Base-by-base conservation (phyloP, 441 rosid genomes). In the Gossypium trilobum region DNA sequence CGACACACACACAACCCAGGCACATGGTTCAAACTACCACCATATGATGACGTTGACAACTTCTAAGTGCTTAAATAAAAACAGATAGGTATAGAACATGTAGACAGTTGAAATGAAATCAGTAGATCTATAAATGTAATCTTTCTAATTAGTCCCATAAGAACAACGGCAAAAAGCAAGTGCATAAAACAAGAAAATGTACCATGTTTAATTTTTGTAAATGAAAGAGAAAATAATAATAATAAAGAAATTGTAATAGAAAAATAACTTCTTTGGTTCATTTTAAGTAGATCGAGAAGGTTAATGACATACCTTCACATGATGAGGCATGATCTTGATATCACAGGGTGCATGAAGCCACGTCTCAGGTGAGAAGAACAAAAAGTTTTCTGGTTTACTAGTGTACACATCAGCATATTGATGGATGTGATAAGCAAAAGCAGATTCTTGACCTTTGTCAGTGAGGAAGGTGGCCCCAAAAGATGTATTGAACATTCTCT, bases 241-340 rank as follows among this genome's bases (percentile, higher is more conserved):
- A 31, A 22, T 16, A 46, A 20, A 39, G 1, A 9, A 71, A 27
- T 14, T 22, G 29, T 60, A 60, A 39, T 42, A 62, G 9, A 42
- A 44, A 13, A 22, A 23, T 23, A 7, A 14, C 5, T 46, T 13
- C 39, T 17, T 60, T 1, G 48, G 31, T 70, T 17, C 10, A 17
- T 55, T 2, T 39, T 13, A 22, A 57, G 25, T 56, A 36, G 39
- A 70, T 6, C 3, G 54, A 58, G 65, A 57, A 54, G 52, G 42
- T 36, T 33, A 2, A 2, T 13, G 39, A 55, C 71, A 68, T 80
- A 94, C 99, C 97, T 94, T 94, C 58, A 89, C 78, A 78, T 94
- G 99, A 86, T 94, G 97, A 61, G 99, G 99, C 97, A 94, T 89
- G 81, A 92, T 90, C 84, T 94, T 92, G 84, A 94, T 78, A 81